Evolutionary conservation across 2,329 filamentous ascomycete species (phyloP), one percentile per base, ranked within the genome.

Genomic region (Fusarium denticulatum): DNA sequence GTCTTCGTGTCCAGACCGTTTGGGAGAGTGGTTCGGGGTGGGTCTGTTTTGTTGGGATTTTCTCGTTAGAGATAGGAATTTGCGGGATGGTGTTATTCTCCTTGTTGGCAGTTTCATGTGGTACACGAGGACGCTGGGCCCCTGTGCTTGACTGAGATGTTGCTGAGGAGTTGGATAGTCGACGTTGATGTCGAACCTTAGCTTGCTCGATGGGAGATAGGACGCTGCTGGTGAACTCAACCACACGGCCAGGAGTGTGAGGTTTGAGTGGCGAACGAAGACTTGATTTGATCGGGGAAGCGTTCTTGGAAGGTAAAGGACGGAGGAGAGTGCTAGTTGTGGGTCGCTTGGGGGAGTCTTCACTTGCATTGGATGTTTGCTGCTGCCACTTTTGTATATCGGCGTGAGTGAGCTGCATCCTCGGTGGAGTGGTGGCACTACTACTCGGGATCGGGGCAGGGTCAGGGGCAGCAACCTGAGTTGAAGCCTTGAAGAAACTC

Each of bases 221-320:
- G 3, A 85, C 85, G 77, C 83, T 87, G 78, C 85, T 86, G 1
- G 86, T 86, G 71, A 90, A 90, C 64, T 89, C 88, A 20, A 91
- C 89, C 2, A 90, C 86, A 1, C 87, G 85, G 9, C 89, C 89
- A 2, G 87, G 88, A 5, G 87, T 90, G 69, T 85, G 88, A 7
- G 87, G 85, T 75, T 90, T 91, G 24, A 88, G 77, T 1, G 88
- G 87, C 8, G 88, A 89, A 24, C 89, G 85, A 30, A 91, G 80
- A 72, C 85, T 88, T 2, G 89, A 90, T 76, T 90, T 91, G 14
- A 80, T 83, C 0, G 89, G 88, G 3, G 88, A 90, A 9, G 85
- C 85, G n/a, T 85, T 83, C 67, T 83, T 86, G 58, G 86, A 83
- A 18, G 88, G 88, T 7, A 86, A 81, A 5, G 86, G 85, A 12